These are phyloP conservation scores for Glomus cerebriforme DNA, from an alignment of 192 early-diverging fungal species.

Conservation along the genomic window DNA sequence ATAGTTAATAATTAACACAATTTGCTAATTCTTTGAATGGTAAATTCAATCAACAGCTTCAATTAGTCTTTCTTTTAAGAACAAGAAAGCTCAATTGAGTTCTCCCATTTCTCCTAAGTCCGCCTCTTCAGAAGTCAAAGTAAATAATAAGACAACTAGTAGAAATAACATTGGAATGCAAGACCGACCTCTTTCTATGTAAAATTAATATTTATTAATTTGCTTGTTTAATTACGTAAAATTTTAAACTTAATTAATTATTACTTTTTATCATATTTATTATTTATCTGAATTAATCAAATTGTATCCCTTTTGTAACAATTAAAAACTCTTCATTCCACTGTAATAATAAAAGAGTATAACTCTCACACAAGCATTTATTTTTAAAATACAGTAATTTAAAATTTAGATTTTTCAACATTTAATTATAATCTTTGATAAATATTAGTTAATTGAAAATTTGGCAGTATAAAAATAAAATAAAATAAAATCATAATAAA, in stretches of 20 bases:
- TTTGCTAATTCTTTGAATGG: neutral
- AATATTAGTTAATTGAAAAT: neutral
- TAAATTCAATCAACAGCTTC: conserved; percentile 1
- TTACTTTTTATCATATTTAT: neutral
- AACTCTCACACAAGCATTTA: neutral
- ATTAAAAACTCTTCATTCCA: neutral
- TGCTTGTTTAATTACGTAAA: neutral
- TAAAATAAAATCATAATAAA: neutral
- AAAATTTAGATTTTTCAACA: neutral
- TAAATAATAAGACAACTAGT: neutral
- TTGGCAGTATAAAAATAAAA: neutral
- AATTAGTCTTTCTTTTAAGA: conserved; percentile 22
- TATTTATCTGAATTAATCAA: neutral
- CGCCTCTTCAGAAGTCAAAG: neutral
- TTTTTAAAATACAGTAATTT: neutral
- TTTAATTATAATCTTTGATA: neutral
- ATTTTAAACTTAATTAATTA: neutral
- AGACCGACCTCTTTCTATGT: conserved; percentile 14
- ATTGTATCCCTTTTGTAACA: neutral
- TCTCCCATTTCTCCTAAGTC: neutral
- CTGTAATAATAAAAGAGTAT: neutral
- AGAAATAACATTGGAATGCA: neutral
- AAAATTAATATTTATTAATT: neutral
- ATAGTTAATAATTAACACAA: neutral
- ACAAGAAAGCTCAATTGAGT: conserved; percentile 14